These are phyloP conservation scores for Alternaria gansuensis DNA, from an alignment of 2,329 filamentous ascomycete species.

Conservation along the genomic window DNA sequence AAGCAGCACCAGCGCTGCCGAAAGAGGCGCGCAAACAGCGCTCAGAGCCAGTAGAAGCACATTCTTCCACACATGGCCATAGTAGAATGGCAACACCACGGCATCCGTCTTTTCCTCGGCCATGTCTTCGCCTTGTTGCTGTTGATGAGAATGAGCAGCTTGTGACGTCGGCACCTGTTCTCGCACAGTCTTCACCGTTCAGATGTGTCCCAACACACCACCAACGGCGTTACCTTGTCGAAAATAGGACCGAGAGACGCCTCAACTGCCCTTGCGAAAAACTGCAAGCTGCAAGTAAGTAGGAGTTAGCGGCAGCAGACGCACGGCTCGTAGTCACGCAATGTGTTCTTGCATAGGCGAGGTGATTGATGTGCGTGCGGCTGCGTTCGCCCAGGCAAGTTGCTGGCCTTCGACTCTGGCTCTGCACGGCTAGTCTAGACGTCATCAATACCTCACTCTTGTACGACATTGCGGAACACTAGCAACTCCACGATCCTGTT, in stretches of 20 bases:
- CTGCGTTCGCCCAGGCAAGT: conserved; percentile 9
- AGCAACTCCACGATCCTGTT: conserved; percentile 9
- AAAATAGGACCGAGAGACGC: conserved; percentile 4
- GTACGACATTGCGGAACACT: conserved; percentile 21
- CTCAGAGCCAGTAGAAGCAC: conserved; percentile 57
- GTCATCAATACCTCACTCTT: conserved; percentile 42
- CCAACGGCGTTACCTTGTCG: conserved; percentile 17
- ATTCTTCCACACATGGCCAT: conserved; percentile 60
- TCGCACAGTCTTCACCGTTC: conserved; percentile 20
- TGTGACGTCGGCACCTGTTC: conserved; percentile 29
- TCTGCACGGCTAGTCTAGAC: conserved; percentile 38
- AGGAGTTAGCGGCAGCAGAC: conserved; percentile 18
- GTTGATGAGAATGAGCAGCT: conserved; percentile 17
- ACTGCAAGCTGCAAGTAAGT: conserved; percentile 18
- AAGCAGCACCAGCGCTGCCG: conserved; percentile 40
- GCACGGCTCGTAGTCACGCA: conserved; percentile 24
- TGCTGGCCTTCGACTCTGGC: conserved; percentile 13
- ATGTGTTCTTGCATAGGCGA: conserved; percentile 26
- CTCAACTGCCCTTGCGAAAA: conserved; percentile 3
- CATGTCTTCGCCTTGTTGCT: conserved; percentile 20
- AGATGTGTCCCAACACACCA: conserved; percentile 14
- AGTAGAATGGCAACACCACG: conserved; percentile 34
- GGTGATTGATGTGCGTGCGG: conserved; percentile 24
- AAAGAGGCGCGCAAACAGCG: conserved; percentile 60
- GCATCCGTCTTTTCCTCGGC: conserved; percentile 19